Evolutionary conservation across 352 stramenopile species (phyloP).

Genomic region (Hyaloperonospora arabidopsidis): DNA sequence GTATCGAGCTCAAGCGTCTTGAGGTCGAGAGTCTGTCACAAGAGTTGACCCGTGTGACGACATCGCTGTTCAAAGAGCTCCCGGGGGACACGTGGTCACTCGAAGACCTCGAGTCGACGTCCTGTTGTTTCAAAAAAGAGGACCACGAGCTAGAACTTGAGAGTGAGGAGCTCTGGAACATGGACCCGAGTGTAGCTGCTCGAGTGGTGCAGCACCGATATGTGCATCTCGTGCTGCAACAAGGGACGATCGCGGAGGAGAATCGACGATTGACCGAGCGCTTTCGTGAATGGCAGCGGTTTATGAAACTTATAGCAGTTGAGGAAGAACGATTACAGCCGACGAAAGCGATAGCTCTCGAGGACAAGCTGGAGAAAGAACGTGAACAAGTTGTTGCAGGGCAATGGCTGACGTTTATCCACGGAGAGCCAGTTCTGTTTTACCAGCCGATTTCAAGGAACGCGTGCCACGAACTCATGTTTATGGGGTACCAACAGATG

Average conservation of each 20-base stretch:
- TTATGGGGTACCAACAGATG: constrained; percentile 19
- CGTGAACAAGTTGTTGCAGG: no score
- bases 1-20: constrained; percentile 30
- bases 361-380: no score
- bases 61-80: constrained; percentile 9
- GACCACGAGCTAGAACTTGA: no score
- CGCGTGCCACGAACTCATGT: constrained; percentile 21
- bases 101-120: constrained; percentile 8
- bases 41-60: constrained; percentile 21
- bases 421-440: constrained; percentile 23
- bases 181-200: background rate
- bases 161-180: no score
- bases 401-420: constrained; percentile 20
- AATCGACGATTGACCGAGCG: constrained; percentile 21
- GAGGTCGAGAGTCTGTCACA: constrained; percentile 27
- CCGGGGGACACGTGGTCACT: constrained; percentile 6
- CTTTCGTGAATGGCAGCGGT: constrained; percentile 19
- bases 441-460: constrained; percentile 21
- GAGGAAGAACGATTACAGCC: constrained; percentile 11
- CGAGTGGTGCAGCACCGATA: constrained; percentile 24
- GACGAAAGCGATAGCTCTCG: no score
- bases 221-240: constrained; percentile 25
- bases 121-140: no score
- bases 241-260: constrained; percentile 23
- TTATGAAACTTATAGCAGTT: constrained; percentile 20